These are phyloP conservation scores for Cornus suecica DNA, from an alignment of 148 eudicot species.

Conservation along the genomic window DNA sequence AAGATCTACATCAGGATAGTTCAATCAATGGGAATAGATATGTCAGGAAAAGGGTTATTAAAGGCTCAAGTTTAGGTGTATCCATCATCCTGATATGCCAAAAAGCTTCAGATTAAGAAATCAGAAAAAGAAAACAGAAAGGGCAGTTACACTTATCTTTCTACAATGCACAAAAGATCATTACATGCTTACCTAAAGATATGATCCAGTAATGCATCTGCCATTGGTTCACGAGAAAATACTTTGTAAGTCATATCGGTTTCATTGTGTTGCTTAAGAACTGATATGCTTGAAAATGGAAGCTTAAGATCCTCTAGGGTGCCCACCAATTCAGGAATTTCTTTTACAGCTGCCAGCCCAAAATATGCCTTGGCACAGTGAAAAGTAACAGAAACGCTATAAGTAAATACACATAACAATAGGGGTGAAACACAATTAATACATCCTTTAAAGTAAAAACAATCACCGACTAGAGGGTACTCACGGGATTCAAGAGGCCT, in stretches of 20 bases:
- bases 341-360: conserved; percentile 48
- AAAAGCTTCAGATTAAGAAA: not conserved
- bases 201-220: conserved; percentile 66
- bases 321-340: conserved; percentile 76
- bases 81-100: not conserved
- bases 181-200: conserved; percentile 59
- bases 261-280: conserved; percentile 58
- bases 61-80: not conserved
- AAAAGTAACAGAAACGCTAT: not conserved
- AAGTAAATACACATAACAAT: not conserved
- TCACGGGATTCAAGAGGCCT: conserved; percentile 85
- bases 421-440: not conserved
- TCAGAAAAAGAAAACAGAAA: not conserved
- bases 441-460: not conserved
- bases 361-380: conserved; percentile 60
- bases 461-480: conserved; percentile 19
- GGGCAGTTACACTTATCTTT: not conserved
- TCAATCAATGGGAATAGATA: not conserved
- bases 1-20: not conserved
- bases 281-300: conserved; percentile 78
- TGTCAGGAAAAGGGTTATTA: not conserved
- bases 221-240: conserved; percentile 75
- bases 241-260: conserved; percentile 74
- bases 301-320: conserved; percentile 66
- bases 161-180: not conserved